Evolutionary conservation across 2,329 filamentous ascomycete genomes (phyloP).

Genomic region (Talaromyces rugulosus): DNA sequence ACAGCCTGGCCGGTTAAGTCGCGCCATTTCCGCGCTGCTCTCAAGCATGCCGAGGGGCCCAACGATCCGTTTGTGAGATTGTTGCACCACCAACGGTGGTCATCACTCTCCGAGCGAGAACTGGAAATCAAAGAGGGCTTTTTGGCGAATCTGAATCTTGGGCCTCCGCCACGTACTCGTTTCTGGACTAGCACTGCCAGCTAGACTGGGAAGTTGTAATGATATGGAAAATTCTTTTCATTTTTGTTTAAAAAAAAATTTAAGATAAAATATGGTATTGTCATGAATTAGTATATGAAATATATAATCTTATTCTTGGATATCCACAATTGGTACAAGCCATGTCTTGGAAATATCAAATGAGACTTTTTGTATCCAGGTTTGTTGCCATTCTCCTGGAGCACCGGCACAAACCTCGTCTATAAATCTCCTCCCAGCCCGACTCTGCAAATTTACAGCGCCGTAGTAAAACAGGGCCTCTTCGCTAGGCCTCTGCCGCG

Average conservation of each 20-base stretch:
- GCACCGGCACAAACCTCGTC: slow-evolving; percentile 19
- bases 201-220: neutral
- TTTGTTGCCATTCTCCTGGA: slow-evolving; percentile 10
- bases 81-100: slow-evolving; percentile 30
- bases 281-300: neutral
- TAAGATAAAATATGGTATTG: neutral
- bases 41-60: slow-evolving; percentile 22
- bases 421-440: slow-evolving; percentile 20
- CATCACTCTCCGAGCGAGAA: slow-evolving; percentile 1
- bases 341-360: slow-evolving; percentile 14
- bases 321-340: neutral
- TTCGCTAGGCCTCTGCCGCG: slow-evolving; percentile 12
- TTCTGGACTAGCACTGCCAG: neutral
- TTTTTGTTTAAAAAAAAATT: neutral
- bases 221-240: neutral
- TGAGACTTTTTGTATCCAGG: slow-evolving; percentile 24
- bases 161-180: neutral
- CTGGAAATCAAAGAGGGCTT: neutral
- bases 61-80: slow-evolving; percentile 32
- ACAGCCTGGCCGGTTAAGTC: slow-evolving; percentile 30
- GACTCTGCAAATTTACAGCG: slow-evolving; percentile 17
- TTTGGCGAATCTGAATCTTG: neutral
- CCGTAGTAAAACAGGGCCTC: slow-evolving; percentile 25
- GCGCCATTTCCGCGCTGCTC: slow-evolving; percentile 28
- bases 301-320: neutral